Evolutionary conservation across 2,329 filamentous ascomycete genomes (phyloP).

Genomic region (Claviceps lovelessii): DNA sequence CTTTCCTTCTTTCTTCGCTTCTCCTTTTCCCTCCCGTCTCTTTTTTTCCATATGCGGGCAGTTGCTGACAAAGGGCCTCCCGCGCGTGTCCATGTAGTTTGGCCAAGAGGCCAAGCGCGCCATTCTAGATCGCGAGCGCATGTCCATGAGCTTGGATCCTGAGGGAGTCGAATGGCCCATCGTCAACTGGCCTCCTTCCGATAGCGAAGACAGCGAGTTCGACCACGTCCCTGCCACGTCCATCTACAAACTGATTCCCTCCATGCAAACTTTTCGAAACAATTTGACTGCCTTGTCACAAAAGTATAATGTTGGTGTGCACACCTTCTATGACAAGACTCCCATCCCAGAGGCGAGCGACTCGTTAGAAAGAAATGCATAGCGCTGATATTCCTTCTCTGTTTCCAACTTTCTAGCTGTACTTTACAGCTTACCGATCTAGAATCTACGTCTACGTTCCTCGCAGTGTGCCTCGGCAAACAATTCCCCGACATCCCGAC

Average conservation of each 20-base stretch:
- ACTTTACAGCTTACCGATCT: conserved; percentile 44
- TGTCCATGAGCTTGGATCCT: conserved; percentile 5
- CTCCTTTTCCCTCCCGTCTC: too few relatives aligned
- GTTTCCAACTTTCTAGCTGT: conserved; percentile 35
- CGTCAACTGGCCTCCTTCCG: conserved; percentile 14
- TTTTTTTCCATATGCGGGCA: too few relatives aligned
- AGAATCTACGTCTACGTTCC: conserved; percentile 44
- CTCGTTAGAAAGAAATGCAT: background rate
- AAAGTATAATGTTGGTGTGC: conserved; percentile 32
- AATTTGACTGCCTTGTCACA: conserved; percentile 47
- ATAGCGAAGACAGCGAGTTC: conserved; percentile 10
- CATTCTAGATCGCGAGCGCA: conserved; percentile 22
- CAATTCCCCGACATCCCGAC: conserved; percentile 33
- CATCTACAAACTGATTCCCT: conserved; percentile 18
- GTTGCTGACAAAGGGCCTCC: background rate
- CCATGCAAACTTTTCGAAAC: conserved; percentile 29
- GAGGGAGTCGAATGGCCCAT: conserved; percentile 12
- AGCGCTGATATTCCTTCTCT: conserved; percentile 1
- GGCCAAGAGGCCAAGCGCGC: conserved; percentile 19
- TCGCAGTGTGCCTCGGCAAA: conserved; percentile 30
- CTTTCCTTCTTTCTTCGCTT: too few relatives aligned
- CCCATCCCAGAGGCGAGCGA: too few relatives aligned
- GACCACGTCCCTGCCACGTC: conserved; percentile 9
- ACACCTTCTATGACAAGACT: background rate
- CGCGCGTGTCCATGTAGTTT: conserved; percentile 16